phyloP scores from a whole-genome alignment of 371 early-diverging fungal genomes.

The Circinella minor region DNA sequence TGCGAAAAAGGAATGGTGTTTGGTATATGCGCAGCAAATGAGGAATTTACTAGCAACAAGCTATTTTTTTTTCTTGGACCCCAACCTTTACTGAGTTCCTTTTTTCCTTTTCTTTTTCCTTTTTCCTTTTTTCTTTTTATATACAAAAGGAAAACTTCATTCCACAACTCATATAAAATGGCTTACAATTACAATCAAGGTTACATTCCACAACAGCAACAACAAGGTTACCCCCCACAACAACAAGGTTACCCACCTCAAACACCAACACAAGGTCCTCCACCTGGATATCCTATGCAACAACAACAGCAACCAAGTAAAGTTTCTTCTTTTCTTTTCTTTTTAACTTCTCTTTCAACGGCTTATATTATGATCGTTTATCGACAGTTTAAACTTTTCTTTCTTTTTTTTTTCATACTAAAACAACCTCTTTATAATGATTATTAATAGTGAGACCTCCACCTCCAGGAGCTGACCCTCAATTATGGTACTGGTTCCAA shows the following conservation, averaged over 20 bases:
- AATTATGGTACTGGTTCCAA: conserved; percentile 74
- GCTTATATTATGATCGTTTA: too few species aligned
- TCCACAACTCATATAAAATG: not conserved
- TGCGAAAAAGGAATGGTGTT: conserved; percentile 6
- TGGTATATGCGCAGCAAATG: not conserved
- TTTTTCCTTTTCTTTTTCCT: not conserved
- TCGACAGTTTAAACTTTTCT: too few species aligned
- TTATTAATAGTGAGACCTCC: conserved; percentile 17
- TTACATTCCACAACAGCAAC: conserved; percentile 15
- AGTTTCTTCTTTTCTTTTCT: not conserved
- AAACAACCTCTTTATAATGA: not conserved
- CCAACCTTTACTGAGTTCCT: not conserved
- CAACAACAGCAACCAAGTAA: conserved; percentile 6
- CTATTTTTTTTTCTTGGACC: not conserved
- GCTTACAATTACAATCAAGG: conserved; percentile 19
- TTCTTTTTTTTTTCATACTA: too few species aligned
- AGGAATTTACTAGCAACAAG: not conserved
- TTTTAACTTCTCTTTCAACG: not conserved
- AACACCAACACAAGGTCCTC: conserved; percentile 8
- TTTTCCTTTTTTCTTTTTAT: not conserved
- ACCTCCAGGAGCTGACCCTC: conserved; percentile 54
- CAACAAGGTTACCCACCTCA: conserved; percentile 23
- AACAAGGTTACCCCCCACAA: conserved; percentile 15
- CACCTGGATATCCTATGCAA: conserved; percentile 19
- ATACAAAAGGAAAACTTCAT: not conserved